phyloP scores from a whole-genome alignment of 2,329 filamentous ascomycete species.

The Sporothrix schenckii region DNA sequence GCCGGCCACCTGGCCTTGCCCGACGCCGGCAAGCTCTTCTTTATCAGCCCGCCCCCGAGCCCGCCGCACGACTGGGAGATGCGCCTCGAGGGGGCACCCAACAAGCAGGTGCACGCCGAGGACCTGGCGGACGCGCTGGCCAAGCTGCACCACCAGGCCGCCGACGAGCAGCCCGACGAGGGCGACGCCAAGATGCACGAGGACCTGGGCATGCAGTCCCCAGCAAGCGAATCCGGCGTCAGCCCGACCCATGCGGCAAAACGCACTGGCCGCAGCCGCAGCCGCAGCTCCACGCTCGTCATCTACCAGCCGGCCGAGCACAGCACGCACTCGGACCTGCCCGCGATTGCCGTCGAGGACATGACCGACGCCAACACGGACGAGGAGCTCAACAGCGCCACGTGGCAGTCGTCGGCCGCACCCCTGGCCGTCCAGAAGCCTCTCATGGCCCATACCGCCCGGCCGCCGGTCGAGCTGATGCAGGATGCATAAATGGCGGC shows the following conservation, averaged over 20 bases:
- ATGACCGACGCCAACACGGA: constrained; percentile 63
- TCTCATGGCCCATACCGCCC: constrained; percentile 62
- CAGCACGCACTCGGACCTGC: constrained; percentile 58
- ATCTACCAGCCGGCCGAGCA: constrained; percentile 66
- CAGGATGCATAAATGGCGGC: constrained; percentile 43
- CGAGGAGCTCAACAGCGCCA: constrained; percentile 44
- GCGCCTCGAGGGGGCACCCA: constrained; percentile 68
- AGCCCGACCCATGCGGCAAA: constrained; percentile 30
- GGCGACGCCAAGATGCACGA: constrained; percentile 41
- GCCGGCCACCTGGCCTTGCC: constrained; percentile 62
- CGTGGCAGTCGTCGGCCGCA: constrained; percentile 14
- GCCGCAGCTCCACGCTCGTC: constrained; percentile 63
- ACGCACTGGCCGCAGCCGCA: constrained; percentile 55
- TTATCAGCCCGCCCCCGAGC: constrained; percentile 70
- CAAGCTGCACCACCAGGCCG: constrained; percentile 56
- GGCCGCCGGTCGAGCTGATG: constrained; percentile 69
- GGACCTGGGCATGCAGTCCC: constrained; percentile 39
- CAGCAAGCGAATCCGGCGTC: constrained; percentile 46
- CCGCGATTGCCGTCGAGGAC: constrained; percentile 68
- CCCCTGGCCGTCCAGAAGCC: constrained; percentile 41
- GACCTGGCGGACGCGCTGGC: constrained; percentile 68
- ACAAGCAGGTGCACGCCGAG: constrained; percentile 70
- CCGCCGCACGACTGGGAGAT: constrained; percentile 72
- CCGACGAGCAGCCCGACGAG: constrained; percentile 34
- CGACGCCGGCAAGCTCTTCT: constrained; percentile 71